A percentile compares a stretch with the other conserved stretches of the same genome.
Conservation (phyloP, 345 rosid species). For the Alliaria petiolata region DNA sequence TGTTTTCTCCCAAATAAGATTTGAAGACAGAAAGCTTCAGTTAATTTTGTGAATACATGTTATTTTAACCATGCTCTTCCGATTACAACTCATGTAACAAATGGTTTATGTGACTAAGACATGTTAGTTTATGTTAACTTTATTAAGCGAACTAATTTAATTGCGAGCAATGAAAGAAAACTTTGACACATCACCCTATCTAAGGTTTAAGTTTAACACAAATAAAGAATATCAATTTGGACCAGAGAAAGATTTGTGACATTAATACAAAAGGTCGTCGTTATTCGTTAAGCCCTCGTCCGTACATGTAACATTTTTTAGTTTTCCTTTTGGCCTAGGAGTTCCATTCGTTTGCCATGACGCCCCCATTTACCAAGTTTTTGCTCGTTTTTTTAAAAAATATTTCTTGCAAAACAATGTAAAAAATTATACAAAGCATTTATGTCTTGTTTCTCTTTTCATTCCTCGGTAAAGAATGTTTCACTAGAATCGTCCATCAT, state of each 20-base stretch:
- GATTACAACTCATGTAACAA: not conserved
- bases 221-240: not conserved
- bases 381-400: not conserved
- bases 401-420: not conserved
- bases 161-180: not conserved
- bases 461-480: constrained; percentile 53
- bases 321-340: not conserved
- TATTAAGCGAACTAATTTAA: not conserved
- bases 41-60: too few species aligned
- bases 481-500: constrained; percentile 57
- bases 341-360: not conserved
- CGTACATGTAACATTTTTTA: not conserved
- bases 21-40: too few species aligned
- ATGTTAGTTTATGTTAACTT: too few species aligned
- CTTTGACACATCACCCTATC: not conserved
- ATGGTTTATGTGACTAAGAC: not conserved
- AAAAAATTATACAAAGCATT: not conserved
- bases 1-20: too few species aligned
- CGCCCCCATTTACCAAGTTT: not conserved
- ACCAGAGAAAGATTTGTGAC: not conserved
- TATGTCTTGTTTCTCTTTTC: constrained; percentile 2
- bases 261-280: not conserved
- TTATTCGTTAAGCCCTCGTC: not conserved
- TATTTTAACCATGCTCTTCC: not conserved
- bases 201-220: not conserved